These are phyloP conservation scores for Leccinum incarnatum DNA, from an alignment of 768 basidiomycete genomes.

Conservation along the genomic window DNA sequence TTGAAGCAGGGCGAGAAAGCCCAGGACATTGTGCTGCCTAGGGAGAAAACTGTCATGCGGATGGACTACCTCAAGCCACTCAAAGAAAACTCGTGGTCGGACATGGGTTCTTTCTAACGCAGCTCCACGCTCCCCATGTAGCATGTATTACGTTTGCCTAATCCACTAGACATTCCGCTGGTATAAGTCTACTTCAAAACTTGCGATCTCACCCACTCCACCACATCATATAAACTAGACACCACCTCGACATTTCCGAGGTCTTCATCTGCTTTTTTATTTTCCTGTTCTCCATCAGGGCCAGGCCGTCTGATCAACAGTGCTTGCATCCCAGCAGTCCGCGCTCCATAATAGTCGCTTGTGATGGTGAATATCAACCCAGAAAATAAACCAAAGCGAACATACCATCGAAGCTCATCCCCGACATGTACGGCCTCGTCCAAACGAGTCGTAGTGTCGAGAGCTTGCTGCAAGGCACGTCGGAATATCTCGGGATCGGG, in stretches of 20 bases:
- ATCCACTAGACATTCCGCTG: not conserved
- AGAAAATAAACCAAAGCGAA: not conserved
- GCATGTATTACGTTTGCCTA: not conserved
- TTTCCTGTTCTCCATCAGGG: conserved; percentile 45
- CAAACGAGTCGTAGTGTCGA: not conserved
- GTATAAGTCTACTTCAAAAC: conserved; percentile 4
- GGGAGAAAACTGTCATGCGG: conserved; percentile 41
- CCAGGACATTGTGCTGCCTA: conserved; percentile 60
- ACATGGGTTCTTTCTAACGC: conserved; percentile 14
- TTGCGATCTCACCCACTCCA: conserved; percentile 34
- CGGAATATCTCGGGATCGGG: conserved; percentile 59
- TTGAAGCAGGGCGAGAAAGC: conserved; percentile 74
- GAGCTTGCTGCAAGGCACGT: conserved; percentile 33
- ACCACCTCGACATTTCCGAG: conserved; percentile 41
- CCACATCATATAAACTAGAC: conserved; percentile 34
- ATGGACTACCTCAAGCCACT: conserved; percentile 23
- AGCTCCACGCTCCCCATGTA: not conserved
- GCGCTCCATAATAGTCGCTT: conserved; percentile 70
- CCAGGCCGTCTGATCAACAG: conserved; percentile 55
- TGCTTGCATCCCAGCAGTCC: conserved; percentile 50
- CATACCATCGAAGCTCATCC: conserved; percentile 67
- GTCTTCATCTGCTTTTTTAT: conserved; percentile 42
- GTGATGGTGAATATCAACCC: conserved; percentile 1
- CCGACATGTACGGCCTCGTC: conserved; percentile 67
- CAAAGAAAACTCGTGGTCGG: conserved; percentile 28